Evolutionary conservation across 495 filamentous ascomycete genomes (phyloP), one percentile per base, ranked within the genome.

Genomic region (Penicillium roqueforti): DNA sequence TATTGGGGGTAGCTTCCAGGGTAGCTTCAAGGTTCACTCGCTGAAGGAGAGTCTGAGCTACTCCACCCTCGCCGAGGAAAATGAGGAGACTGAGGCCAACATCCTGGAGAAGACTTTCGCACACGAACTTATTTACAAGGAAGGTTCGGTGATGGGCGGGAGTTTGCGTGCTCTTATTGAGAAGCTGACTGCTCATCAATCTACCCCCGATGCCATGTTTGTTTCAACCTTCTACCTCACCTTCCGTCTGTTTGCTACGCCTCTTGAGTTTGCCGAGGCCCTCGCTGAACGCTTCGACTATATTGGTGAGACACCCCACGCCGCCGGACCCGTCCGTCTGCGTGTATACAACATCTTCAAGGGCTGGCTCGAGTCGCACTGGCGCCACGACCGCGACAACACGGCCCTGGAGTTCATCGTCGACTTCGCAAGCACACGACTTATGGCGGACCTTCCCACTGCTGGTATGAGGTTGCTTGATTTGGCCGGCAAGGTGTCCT

Each of bases 301-400:
- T 60, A 87, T 96, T 50, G 87, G 80, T 6, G 87, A 95, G 39
- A 86, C 83, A 28, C 81, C 84, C 10, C 77, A 82, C 41, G 83
- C 88, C 18, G 85, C 88, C 8, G 79, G 75, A 4, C 90, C 92
- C 0, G 91, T 97, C 18, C 86, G 92, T 31, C 76, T 97, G 31
- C 83, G 95, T 14, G 90, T 97, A 0, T 97, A 95, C 76, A 97
- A 99, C 66, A 84, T 92, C 36, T 89, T 97, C 76, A 99, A 99
- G 70, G 86, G 87, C 28, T 99, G 95, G 95, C 73, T 99, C 4
- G 95, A 99, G 71, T 91, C 87, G 3, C 90, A 97, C 71, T 99
- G 95, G 95, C 84, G 87, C 23, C 82, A 87, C 54, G 83, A 89
- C 25, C 79, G 83, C 23, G 95, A 99, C 67, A 74, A 77, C 52